Base-by-base conservation (phyloP, 257 asterid genomes). In the Petunia axillaris region DNA sequence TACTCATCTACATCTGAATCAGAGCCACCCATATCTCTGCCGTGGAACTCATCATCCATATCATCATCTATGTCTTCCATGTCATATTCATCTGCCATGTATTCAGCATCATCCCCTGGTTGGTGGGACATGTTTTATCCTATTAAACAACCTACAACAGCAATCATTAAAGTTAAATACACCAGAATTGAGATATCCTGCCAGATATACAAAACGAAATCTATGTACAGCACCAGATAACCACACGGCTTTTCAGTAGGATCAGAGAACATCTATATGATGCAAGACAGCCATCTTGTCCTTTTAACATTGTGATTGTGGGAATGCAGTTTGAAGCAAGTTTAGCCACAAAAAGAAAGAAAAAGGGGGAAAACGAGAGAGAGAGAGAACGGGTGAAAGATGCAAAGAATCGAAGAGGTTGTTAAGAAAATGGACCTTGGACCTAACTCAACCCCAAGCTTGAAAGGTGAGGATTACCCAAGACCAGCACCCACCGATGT, bases 1-100 rank as follows among this genome's bases (percentile, higher is more conserved):
- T 85, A 86, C 79, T 91, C 97, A 76, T 94, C 95, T 67, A 86
- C 88, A 81, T 94, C 98, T 78, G 98, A 92, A 83, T 94, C 97
- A 44, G 97, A 90, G 80, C 87, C 91, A 77, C 84, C 93, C 55
- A 75, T 87, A 77, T 89, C 91, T 83, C 88, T 82, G 48, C 78
- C 91, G 44, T 77, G 87, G 78, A 91, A 77, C 80, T 90, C 95
- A 73, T 87, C 62, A 57, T 57, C 92, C 90, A 92, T 84, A 79
- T 89, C 91, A 75, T 88, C 88, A 58, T 94, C 95, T 9, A 88
- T 88, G 80, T 92, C 91, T 71, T 92, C 98, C 94, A 90, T 89
- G 74, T 92, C 96, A 78, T 89, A 90, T 77, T 91, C 98, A 81
- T 92, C 97, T 68, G 90, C 98, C 93, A 92, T 84, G 82, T 86